phyloP scores from a whole-genome alignment of 768 basidiomycete genomes.

The Boletus rubroflammeus region DNA sequence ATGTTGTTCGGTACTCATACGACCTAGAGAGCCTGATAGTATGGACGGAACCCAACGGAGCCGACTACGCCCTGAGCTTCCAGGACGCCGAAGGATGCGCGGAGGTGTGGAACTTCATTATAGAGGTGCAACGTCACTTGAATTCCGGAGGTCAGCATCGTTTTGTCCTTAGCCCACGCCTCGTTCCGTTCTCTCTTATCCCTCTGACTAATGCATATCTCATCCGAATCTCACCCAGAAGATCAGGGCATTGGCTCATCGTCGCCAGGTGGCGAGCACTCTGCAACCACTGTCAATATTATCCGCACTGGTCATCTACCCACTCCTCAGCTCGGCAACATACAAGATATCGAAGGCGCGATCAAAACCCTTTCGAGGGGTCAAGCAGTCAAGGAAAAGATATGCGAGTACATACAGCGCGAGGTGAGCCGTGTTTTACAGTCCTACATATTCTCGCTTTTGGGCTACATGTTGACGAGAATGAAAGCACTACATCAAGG shows the following conservation, averaged over 20 bases:
- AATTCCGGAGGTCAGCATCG: constrained; percentile 51
- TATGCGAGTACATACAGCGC: constrained; percentile 84
- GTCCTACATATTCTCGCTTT: not conserved
- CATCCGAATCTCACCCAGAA: constrained; percentile 30
- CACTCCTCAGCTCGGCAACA: constrained; percentile 69
- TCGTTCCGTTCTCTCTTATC: constrained; percentile 4
- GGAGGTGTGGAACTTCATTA: constrained; percentile 97
- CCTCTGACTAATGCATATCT: constrained; percentile 17
- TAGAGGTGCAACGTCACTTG: constrained; percentile 86
- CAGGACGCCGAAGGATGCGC: constrained; percentile 93
- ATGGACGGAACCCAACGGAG: constrained; percentile 95
- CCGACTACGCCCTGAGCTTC: constrained; percentile 95
- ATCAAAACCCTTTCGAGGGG: constrained; percentile 74
- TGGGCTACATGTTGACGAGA: constrained; percentile 1
- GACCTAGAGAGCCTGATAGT: constrained; percentile 90
- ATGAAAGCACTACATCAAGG: constrained; percentile 79
- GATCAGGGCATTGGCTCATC: constrained; percentile 51
- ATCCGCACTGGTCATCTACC: constrained; percentile 74
- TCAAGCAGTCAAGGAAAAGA: constrained; percentile 71
- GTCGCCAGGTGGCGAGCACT: constrained; percentile 61
- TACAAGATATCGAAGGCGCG: constrained; percentile 73
- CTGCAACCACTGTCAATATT: constrained; percentile 59
- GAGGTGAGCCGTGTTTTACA: constrained; percentile 52
- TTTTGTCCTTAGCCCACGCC: constrained; percentile 20
- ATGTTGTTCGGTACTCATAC: constrained; percentile 10